Evolutionary conservation across 192 early-diverging fungal genomes (phyloP).

Genomic region (Funneliformis geosporum): DNA sequence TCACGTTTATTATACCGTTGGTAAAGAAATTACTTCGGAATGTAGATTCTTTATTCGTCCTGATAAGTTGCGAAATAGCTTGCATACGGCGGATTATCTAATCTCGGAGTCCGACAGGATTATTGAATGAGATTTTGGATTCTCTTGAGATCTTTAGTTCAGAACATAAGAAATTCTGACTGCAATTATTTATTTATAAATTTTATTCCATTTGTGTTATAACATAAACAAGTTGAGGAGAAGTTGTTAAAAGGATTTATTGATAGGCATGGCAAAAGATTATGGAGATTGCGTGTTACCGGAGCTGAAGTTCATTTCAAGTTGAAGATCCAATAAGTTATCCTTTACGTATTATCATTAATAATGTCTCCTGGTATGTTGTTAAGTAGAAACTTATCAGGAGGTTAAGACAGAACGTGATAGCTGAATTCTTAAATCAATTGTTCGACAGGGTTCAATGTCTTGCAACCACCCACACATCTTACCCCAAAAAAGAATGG

Average conservation of each 20-base stretch:
- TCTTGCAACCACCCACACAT: conserved; percentile 77
- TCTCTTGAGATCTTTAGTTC: conserved; percentile 91
- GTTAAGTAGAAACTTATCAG: conserved; percentile 89
- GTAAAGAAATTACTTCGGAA: conserved; percentile 93
- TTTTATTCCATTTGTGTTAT: conserved; percentile 94
- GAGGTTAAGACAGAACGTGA: conserved; percentile 86
- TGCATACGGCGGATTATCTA: conserved; percentile 90
- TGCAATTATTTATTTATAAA: conserved; percentile 99
- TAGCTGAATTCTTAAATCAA: conserved; percentile 84
- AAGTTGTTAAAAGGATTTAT: conserved; percentile 85
- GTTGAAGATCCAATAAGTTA: conserved; percentile 70
- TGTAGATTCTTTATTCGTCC: conserved; percentile 97
- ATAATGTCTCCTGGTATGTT: conserved; percentile 90
- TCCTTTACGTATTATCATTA: conserved; percentile 89
- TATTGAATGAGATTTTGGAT: conserved; percentile 93
- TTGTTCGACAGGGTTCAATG: conserved; percentile 75
- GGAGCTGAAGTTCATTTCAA: conserved; percentile 96
- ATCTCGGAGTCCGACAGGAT: conserved; percentile 92
- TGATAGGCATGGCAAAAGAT: conserved; percentile 90
- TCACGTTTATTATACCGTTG: conserved; percentile 93
- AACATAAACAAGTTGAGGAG: conserved; percentile 80
- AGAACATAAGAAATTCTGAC: conserved; percentile 93
- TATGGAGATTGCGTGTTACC: conserved; percentile 92
- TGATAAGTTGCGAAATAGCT: conserved; percentile 73
- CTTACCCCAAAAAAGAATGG: conserved; percentile 92